Percentiles rank a stretch among this genome's conserved stretches.
phyloP scores from a whole-genome alignment of 768 basidiomycete genomes.

The Melanogaster broomeanus region DNA sequence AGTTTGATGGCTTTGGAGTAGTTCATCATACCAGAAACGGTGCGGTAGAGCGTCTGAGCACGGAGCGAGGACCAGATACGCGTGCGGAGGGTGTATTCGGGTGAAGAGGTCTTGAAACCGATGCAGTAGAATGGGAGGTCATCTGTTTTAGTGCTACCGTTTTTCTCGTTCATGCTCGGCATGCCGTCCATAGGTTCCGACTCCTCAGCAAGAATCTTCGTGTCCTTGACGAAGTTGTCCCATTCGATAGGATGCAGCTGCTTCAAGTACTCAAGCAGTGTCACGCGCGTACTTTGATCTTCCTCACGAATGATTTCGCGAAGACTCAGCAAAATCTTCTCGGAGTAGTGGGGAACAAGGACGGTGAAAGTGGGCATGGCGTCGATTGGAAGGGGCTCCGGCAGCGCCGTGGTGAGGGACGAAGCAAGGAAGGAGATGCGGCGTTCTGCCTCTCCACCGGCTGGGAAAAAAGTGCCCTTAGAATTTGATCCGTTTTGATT shows the following conservation, averaged over 20 bases:
- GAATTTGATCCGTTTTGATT: constrained; percentile 75
- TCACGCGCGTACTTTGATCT: constrained; percentile 95
- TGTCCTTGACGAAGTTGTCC: constrained; percentile 99
- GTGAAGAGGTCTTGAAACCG: constrained; percentile 98
- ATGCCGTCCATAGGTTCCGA: constrained; percentile 58
- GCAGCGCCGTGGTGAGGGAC: constrained; percentile 92
- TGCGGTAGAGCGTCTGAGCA: constrained; percentile 97
- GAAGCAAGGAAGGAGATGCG: constrained; percentile 99
- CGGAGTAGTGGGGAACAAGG: constrained; percentile 97
- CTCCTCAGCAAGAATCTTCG: constrained; percentile 97
- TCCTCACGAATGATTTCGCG: constrained; percentile 99
- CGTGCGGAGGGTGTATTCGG: constrained; percentile 97
- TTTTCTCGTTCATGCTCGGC: constrained; percentile 68
- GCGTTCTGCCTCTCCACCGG: constrained; percentile 93
- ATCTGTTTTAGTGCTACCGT: constrained; percentile 60
- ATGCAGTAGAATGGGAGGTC: constrained; percentile 99
- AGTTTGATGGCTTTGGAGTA: constrained; percentile 99
- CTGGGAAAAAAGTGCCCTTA: constrained; percentile 89
- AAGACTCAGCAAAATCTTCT: constrained; percentile 95
- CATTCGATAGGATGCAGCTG: constrained; percentile 98
- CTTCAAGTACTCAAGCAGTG: constrained; percentile 95
- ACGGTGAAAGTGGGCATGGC: constrained; percentile 99
- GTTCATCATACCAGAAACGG: constrained; percentile 99
- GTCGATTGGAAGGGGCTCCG: constrained; percentile 94
- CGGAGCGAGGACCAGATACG: constrained; percentile 99